These are phyloP conservation scores for Herpotrichia juniperi DNA, from an alignment of 2,329 filamentous ascomycete genomes.

Conservation along the genomic window DNA sequence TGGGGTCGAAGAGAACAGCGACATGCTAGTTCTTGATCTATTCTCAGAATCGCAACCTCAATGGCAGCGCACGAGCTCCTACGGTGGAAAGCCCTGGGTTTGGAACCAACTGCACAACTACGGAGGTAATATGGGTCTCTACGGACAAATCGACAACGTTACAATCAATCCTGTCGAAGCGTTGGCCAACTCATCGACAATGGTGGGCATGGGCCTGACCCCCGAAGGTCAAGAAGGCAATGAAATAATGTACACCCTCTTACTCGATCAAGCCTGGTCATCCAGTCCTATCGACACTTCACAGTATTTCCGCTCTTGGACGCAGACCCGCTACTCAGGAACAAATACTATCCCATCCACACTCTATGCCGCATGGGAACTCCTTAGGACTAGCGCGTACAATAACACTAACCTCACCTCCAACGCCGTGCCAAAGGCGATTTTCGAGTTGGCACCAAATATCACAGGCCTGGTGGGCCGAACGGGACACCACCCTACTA, in stretches of 20 bases:
- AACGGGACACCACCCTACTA: conserved; percentile 51
- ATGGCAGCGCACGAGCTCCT: conserved; percentile 58
- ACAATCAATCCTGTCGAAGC: conserved; percentile 56
- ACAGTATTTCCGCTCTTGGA: conserved; percentile 56
- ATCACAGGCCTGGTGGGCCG: conserved; percentile 48
- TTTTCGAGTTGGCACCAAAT: conserved; percentile 54
- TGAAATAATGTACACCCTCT: conserved; percentile 58
- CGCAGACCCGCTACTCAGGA: conserved; percentile 48
- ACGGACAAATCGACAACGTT: conserved; percentile 58
- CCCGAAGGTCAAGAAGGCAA: conserved; percentile 61
- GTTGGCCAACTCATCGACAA: conserved; percentile 46
- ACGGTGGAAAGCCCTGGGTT: conserved; percentile 60
- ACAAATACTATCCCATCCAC: conserved; percentile 20
- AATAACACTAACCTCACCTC: conserved; percentile 55
- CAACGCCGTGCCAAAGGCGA: conserved; percentile 53
- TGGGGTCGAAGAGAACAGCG: conserved; percentile 49
- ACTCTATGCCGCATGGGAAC: conserved; percentile 55
- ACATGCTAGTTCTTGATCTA: conserved; percentile 60
- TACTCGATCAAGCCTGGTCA: conserved; percentile 60
- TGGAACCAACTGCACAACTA: conserved; percentile 61
- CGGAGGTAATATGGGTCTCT: conserved; percentile 57
- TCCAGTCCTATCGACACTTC: conserved; percentile 50
- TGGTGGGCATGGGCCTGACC: conserved; percentile 57
- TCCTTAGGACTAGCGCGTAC: conserved; percentile 53
- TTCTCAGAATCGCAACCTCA: conserved; percentile 58